Percentiles rank a stretch among this genome's conserved stretches.
Evolutionary conservation across 371 early-diverging fungal species (phyloP).

Genomic region (Syncephalis plumigaleata): DNA sequence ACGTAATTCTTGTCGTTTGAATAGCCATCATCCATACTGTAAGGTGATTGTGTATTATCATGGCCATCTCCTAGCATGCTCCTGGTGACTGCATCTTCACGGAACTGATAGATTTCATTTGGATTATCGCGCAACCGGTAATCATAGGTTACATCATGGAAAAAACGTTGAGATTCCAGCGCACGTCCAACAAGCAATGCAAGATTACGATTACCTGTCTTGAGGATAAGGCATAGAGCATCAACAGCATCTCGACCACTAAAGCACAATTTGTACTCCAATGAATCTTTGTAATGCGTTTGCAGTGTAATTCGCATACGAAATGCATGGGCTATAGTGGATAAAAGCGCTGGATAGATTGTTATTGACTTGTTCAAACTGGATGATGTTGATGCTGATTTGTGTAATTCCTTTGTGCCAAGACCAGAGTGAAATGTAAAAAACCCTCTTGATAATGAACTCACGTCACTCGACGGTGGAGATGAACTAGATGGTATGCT

Average conservation of each 20-base stretch:
- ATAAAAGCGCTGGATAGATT: constrained; percentile 68
- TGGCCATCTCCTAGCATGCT: background rate
- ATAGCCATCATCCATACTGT: constrained; percentile 6
- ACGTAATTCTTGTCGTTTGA: constrained; percentile 4
- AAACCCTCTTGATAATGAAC: no score
- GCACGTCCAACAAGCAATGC: constrained; percentile 73
- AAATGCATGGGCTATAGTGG: constrained; percentile 60
- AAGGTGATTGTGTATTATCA: background rate
- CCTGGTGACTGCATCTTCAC: constrained; percentile 11
- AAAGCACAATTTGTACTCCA: constrained; percentile 66
- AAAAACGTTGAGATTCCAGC: constrained; percentile 69
- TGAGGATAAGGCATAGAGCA: constrained; percentile 44
- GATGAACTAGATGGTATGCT: no score
- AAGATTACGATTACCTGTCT: constrained; percentile 68
- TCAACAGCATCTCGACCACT: constrained; percentile 77
- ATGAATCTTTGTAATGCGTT: constrained; percentile 50
- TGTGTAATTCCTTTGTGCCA: no score
- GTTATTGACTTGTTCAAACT: constrained; percentile 9
- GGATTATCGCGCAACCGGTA: constrained; percentile 63
- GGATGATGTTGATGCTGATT: no score
- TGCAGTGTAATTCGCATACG: constrained; percentile 21
- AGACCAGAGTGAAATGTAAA: no score
- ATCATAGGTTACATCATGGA: constrained; percentile 77
- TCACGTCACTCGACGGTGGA: no score
- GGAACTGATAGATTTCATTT: constrained; percentile 62